Evolutionary conservation across 352 stramenopile genomes (phyloP), one percentile per base, ranked within the genome.

Genomic region (Globisporangium radiosum): DNA sequence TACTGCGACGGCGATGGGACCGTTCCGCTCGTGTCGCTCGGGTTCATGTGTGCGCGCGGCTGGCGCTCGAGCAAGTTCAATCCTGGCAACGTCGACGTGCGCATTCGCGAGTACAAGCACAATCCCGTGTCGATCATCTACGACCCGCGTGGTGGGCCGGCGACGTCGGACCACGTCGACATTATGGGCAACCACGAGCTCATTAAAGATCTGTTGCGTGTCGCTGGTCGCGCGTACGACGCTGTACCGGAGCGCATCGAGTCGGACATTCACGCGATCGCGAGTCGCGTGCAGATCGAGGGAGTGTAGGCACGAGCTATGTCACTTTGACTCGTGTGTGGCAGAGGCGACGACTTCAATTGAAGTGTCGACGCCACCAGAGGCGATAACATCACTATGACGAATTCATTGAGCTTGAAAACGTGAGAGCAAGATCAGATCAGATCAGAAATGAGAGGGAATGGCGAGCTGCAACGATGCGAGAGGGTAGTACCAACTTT

Each of bases 171-270:
- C 57, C 95, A 98, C 76, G 90, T 98, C 4, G 94, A 98, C 60
- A 97, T 98, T 66, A 88, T 98, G 73, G 94, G 94, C 43, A 98
- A 98, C 74, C 73, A 96, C 56, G 86, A 85, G 39, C 75, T 97
- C 14, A 96, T 97, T 59, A 82, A 73, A 47, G 80, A 92, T 62
- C 56, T 92, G 17, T 59, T 92, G 48, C 73, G 76, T 7, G 73
- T 92, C 33, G 73, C 72, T 2, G 75, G 72, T 50, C 62, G 78
- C n/a, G 71, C 58, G 10, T 92, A 92, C 65, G 78, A 92, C 60
- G 67, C 67, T n/a, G 78, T 92, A 53, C 80, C 75, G 11, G 75
- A 89, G 62, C 75, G 75, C 61, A 87, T 92, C 40, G 75, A 72
- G 56, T 90, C 80, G 6, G 69, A 73, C 56, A 92, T 92, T 44